Base-by-base conservation (phyloP, 352 stramenopile genomes). In the Pythium sp. region DNA sequence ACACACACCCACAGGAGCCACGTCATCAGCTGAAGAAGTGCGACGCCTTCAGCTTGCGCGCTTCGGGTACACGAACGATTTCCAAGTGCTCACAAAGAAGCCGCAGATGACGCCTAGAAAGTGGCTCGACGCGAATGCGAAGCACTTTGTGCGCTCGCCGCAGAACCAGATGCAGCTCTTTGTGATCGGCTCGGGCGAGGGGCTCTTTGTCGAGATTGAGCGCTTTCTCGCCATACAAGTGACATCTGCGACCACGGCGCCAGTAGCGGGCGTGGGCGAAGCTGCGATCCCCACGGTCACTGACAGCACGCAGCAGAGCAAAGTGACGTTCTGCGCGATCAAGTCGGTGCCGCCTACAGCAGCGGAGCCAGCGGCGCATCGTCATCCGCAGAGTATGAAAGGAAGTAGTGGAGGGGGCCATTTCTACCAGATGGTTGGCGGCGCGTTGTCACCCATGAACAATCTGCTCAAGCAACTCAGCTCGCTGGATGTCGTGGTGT, bases 111-210 rank as follows among this genome's bases (percentile, higher is more conserved):
- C 63, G 7, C 83, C 86, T 0, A 53, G 38, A 12, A 70, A 86
- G 49, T 93, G 86, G 86, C 68, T 93, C 4, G 32, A 84, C 4
- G 68, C 49, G 5, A 78, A 80, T 12, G 36, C 36, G 20, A 51
- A 62, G 51, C 70, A 80, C 56, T 92, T 92, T 36, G 67, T 70
- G 43, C 75, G 76, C 28, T 86, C 81, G 4, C 69, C 76, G 0
- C 78, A 90, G 56, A 91, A 87, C 64, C 74, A 90, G 70, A 84
- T 91, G 65, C 86, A 94, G 73, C 70, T 94, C 14, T 94, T 94
- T 63, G 81, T 94, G n/a, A 70, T 92, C 18, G 86, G 86, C n/a
- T 82, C 82, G 1, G 81, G 81, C 28, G 86, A 93, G 46, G 80
- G 75, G 3, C 59, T 93, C 20, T 93, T 92, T 51, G 72, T 87